These are phyloP conservation scores for Rhododendron molle DNA, from an alignment of 148 eudicot genomes.

Conservation along the genomic window DNA sequence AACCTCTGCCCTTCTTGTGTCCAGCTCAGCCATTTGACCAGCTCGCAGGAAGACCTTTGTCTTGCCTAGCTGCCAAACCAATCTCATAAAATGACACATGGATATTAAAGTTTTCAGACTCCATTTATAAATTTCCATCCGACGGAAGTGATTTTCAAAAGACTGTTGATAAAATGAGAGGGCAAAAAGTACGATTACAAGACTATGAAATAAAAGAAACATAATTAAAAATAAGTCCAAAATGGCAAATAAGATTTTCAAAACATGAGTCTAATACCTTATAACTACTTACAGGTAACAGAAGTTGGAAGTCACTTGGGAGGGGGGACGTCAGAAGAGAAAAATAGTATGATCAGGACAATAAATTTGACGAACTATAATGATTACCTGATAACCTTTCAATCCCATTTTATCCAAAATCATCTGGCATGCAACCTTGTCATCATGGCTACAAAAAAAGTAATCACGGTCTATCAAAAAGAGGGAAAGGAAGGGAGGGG, in stretches of 20 bases:
- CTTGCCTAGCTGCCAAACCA: slow-evolving; percentile 80
- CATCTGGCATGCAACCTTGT: slow-evolving; percentile 83
- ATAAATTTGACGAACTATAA: neutral
- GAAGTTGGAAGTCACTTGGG: neutral
- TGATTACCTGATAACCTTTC: slow-evolving; percentile 88
- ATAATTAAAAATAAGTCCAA: neutral
- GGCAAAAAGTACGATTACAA: neutral
- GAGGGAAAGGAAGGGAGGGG: neutral
- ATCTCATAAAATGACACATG: slow-evolving; percentile 6
- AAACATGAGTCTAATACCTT: neutral
- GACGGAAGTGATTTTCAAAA: neutral
- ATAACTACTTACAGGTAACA: neutral
- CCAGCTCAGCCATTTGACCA: slow-evolving; percentile 99
- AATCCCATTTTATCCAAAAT: slow-evolving; percentile 89
- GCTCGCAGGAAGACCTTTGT: slow-evolving; percentile 95
- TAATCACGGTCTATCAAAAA: neutral
- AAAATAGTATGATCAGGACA: neutral
- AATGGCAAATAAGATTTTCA: neutral
- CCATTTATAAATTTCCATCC: neutral
- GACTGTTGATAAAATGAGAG: neutral
- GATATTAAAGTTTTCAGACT: neutral
- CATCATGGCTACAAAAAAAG: slow-evolving; percentile 55
- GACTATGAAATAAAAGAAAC: neutral
- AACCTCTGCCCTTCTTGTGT: slow-evolving; percentile 89
- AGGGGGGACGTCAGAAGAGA: neutral